Conservation (phyloP, 164 flowering plant species). For the Vitis riparia region DNA sequence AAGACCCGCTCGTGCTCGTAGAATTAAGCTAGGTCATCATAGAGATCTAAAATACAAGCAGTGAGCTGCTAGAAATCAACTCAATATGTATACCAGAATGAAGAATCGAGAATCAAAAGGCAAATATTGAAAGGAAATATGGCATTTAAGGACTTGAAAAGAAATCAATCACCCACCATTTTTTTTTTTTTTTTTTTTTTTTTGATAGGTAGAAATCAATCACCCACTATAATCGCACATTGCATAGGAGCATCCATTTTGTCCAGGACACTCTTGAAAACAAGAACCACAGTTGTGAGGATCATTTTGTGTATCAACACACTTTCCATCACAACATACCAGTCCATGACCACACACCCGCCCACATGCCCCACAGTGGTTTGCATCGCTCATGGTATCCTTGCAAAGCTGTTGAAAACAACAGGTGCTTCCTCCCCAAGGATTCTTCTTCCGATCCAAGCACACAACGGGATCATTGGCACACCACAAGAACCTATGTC, state of each 20-base stretch:
- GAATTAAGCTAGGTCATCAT: too few relatives aligned
- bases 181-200: not conserved
- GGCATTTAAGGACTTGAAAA: too few relatives aligned
- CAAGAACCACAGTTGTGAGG: constrained; percentile 34
- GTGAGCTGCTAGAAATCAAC: too few relatives aligned
- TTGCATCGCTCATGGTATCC: constrained; percentile 24
- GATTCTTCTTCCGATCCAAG: constrained; percentile 32
- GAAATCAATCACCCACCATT: not conserved
- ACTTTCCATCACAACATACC: constrained; percentile 33
- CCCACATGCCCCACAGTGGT: constrained; percentile 35
- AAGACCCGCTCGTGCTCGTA: too few relatives aligned
- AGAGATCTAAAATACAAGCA: too few relatives aligned
- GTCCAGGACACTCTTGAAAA: constrained; percentile 25
- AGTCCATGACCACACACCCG: constrained; percentile 21
- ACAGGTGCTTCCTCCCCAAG: constrained; percentile 32
- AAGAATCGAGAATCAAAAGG: too few relatives aligned
- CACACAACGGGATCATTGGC: constrained; percentile 27
- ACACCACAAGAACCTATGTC: constrained; percentile 23
- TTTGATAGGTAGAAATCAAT: not conserved
- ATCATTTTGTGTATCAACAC: constrained; percentile 31
- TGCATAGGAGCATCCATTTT: constrained; percentile 21
- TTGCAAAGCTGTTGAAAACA: constrained; percentile 28
- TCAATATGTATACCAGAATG: too few relatives aligned
- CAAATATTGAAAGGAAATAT: too few relatives aligned
- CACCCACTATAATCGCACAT: constrained; percentile 35